Base-by-base conservation (phyloP, 1,284 basidiomycete genomes). In the Peniophora sp. region DNA sequence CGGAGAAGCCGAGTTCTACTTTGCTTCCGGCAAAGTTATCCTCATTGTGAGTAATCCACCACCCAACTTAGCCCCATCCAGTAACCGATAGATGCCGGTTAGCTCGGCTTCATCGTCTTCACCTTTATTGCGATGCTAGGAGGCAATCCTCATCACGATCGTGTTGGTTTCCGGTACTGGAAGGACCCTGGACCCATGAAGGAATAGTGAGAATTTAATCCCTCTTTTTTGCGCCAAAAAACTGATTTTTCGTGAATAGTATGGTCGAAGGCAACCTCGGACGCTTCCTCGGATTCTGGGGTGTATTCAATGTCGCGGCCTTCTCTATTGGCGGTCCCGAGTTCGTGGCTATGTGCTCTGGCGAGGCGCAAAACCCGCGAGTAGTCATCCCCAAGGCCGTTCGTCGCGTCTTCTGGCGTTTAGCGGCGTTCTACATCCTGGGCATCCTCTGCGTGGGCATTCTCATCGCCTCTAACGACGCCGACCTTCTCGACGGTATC, bases 301-400 rank as follows among this genome's bases (percentile, higher is more conserved):
- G 53, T 14, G 86, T 38, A 75, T 85, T 34, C 82, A 85, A 59
- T 12, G 27, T 32, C 27, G 83, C 86, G 10, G 81, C 80, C 2
- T 89, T 86, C 69, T 85, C 83, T 2, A 84, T 81, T 69, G 77
- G 83, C 56, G 85, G 81, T 46, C 83, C 87, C 64, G 87, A 90
- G 58, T 71, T 89, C 53, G 81, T 89, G 45, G 82, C 82, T 12
- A 76, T 84, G 74, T 74, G 38, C 61, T 67, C 84, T 1, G 81
- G 78, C 1, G 81, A 84, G 58, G 76, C 77, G 0, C 68, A 83
- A 63, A 85, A 75, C 59, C 85, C 86, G 2, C 75, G 82, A 49
- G 75, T 77, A 44, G 85, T 84, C 55, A 83, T 91, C 35, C 74
- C 79, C 44, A 83, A 78, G 56, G 88, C 87, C 8, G 83, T 89